Evolutionary conservation across 495 filamentous ascomycete genomes (phyloP).

Genomic region (Penicillium argentinense): DNA sequence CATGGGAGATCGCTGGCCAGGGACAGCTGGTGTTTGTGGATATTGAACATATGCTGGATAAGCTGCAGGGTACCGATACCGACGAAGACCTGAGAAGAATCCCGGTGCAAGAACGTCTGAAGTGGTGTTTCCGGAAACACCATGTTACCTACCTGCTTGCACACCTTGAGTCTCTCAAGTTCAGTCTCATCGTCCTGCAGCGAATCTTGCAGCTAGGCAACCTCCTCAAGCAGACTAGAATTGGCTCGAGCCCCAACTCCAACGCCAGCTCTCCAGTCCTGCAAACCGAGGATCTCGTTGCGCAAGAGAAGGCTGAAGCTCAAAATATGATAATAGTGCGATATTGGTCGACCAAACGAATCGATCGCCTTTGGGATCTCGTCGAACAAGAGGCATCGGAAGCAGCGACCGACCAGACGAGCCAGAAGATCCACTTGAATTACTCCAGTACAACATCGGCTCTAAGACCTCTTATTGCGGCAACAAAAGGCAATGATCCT

Average conservation of each 20-base stretch:
- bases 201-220: slow-evolving; percentile 41
- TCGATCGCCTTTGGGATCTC: slow-evolving; percentile 39
- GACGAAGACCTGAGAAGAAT: slow-evolving; percentile 28
- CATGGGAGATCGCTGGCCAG: slow-evolving; percentile 40
- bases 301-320: slow-evolving; percentile 44
- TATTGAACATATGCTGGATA: slow-evolving; percentile 46
- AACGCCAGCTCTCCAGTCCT: neutral
- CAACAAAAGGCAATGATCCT: slow-evolving; percentile 18
- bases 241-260: neutral
- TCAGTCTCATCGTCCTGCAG: slow-evolving; percentile 44
- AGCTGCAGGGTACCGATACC: slow-evolving; percentile 35
- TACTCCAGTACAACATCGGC: slow-evolving; percentile 16
- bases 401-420: slow-evolving; percentile 25
- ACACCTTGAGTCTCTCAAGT: slow-evolving; percentile 45
- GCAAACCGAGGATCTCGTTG: slow-evolving; percentile 28
- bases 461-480: slow-evolving; percentile 11
- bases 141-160: slow-evolving; percentile 46
- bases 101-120: slow-evolving; percentile 38
- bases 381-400: slow-evolving; percentile 39
- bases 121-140: slow-evolving; percentile 46
- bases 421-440: slow-evolving; percentile 26
- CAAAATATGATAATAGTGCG: slow-evolving; percentile 51
- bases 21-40: slow-evolving; percentile 44
- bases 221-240: slow-evolving; percentile 13
- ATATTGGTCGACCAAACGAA: slow-evolving; percentile 42